Evolutionary conservation across 768 basidiomycete genomes (phyloP).

Genomic region (Naganishia kalamii): DNA sequence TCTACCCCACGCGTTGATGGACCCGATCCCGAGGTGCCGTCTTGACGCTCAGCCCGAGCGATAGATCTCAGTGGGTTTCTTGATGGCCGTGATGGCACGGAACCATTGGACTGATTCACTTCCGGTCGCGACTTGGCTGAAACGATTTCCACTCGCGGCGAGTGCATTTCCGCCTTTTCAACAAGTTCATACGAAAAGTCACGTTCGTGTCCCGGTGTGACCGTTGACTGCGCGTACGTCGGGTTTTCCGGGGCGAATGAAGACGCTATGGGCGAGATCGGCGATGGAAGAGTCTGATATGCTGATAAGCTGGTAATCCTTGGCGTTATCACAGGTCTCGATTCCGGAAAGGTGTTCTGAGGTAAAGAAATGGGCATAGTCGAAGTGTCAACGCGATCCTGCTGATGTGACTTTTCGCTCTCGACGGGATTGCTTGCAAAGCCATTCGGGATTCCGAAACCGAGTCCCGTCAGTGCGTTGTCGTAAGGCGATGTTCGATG

Average conservation of each 20-base stretch:
- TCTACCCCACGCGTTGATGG: too few relatives aligned
- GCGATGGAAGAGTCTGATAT: not conserved
- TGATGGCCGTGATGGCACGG: not conserved
- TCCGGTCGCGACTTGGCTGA: not conserved
- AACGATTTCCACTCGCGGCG: too few relatives aligned
- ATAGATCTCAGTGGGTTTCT: not conserved
- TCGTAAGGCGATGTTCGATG: too few relatives aligned
- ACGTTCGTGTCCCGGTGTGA: not conserved
- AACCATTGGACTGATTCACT: too few relatives aligned
- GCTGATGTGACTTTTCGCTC: too few relatives aligned
- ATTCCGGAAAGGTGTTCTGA: not conserved
- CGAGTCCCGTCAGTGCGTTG: too few relatives aligned
- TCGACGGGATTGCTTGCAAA: too few relatives aligned
- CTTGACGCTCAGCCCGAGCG: not conserved
- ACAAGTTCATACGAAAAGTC: slow-evolving; percentile 18
- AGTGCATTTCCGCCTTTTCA: not conserved
- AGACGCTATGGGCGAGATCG: not conserved
- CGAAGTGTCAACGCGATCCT: too few relatives aligned
- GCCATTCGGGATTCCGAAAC: too few relatives aligned
- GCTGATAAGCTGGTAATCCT: not conserved
- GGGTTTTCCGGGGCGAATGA: not conserved
- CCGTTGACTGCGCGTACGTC: not conserved
- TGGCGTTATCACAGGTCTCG: not conserved
- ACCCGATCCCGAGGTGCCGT: too few relatives aligned
- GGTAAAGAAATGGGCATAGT: too few relatives aligned